Evolutionary conservation across 306 rosid species (phyloP).

Genomic region (Coriaria nepalensis): DNA sequence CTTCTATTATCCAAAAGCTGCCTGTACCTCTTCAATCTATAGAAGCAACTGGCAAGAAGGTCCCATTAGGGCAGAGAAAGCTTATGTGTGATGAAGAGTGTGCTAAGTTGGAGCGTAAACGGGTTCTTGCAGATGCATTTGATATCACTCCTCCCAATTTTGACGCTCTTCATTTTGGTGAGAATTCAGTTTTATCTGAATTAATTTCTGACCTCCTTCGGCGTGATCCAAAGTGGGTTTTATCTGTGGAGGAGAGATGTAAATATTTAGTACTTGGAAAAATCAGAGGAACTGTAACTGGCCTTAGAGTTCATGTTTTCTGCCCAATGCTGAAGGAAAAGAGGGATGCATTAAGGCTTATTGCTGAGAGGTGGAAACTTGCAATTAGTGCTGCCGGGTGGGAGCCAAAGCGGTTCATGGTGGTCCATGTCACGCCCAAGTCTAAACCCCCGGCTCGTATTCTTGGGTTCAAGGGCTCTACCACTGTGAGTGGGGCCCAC

Average conservation of each 20-base stretch:
- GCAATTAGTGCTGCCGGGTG: slow-evolving; percentile 63
- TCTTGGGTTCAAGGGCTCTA: slow-evolving; percentile 67
- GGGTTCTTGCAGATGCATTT: slow-evolving; percentile 90
- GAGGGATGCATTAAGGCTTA: slow-evolving; percentile 68
- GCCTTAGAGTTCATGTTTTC: slow-evolving; percentile 70
- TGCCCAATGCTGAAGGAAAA: slow-evolving; percentile 80
- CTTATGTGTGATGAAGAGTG: slow-evolving; percentile 82
- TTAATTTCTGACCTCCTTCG: slow-evolving; percentile 48
- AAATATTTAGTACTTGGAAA: slow-evolving; percentile 72
- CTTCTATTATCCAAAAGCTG: slow-evolving; percentile 58
- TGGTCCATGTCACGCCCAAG: slow-evolving; percentile 58
- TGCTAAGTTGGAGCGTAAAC: slow-evolving; percentile 75
- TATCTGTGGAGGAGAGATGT: slow-evolving; percentile 91
- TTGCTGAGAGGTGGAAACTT: slow-evolving; percentile 90
- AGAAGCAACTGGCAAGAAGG: slow-evolving; percentile 41
- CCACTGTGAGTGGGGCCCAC: slow-evolving; percentile 27
- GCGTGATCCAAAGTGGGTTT: slow-evolving; percentile 84
- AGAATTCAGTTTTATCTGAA: slow-evolving; percentile 48
- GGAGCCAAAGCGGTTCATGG: slow-evolving; percentile 86
- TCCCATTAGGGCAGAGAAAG: slow-evolving; percentile 85
- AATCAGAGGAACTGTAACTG: slow-evolving; percentile 43
- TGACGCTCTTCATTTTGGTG: slow-evolving; percentile 80
- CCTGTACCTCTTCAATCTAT: slow-evolving; percentile 60
- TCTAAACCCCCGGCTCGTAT: slow-evolving; percentile 69
- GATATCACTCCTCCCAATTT: slow-evolving; percentile 54